Conservation (phyloP, 75 land plant genomes). For the Larix kaempferi region DNA sequence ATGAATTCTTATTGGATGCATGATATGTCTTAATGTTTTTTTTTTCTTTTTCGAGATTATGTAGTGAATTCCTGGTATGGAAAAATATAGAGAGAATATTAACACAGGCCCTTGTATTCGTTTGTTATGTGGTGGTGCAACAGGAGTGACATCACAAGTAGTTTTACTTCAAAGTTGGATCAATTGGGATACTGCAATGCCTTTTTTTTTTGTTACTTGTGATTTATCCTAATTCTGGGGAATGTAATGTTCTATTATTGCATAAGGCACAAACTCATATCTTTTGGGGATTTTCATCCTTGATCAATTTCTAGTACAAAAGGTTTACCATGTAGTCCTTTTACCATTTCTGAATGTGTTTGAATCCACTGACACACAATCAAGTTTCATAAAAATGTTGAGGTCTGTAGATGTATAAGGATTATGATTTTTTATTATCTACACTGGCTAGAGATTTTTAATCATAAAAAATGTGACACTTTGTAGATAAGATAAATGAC, state of each 20-base stretch:
- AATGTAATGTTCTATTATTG: background rate
- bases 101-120: constrained; percentile 57
- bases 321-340: background rate
- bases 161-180: background rate
- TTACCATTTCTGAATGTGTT: background rate
- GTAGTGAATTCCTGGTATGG: constrained; percentile 30
- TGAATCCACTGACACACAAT: background rate
- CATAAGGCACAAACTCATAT: background rate
- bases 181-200: background rate
- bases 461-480: background rate
- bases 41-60: constrained; percentile 40
- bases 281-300: background rate
- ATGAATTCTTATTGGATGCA: too few species aligned
- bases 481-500: background rate
- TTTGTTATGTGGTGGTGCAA: constrained; percentile 75
- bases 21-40: background rate
- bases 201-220: background rate
- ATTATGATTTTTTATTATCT: background rate
- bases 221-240: background rate
- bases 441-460: background rate
- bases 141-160: constrained; percentile 95
- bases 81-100: constrained; percentile 40
- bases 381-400: background rate
- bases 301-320: background rate
- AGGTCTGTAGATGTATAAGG: background rate